Base-by-base conservation (phyloP, 2,329 filamentous ascomycete species). In the Botrytis pseudocinerea region DNA sequence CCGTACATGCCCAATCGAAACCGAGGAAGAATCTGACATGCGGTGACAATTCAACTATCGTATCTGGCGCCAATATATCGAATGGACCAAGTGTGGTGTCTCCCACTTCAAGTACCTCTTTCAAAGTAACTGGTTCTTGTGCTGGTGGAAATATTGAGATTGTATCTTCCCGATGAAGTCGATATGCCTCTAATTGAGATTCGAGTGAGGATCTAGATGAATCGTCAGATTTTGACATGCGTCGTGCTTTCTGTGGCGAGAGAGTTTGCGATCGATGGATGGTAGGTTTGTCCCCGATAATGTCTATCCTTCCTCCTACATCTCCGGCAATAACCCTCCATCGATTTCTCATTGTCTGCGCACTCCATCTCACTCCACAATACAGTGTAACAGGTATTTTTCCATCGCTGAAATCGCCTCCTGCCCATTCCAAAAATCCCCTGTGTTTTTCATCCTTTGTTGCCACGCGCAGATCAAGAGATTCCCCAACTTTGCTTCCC, bases 1-100 rank as follows among this genome's bases (percentile, higher is more conserved):
- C 79, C 0, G 84, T 85, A 9, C 78, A 76, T 12, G 75, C 78
- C 85, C 85, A 87, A 73, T 85, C 81, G 10, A 84, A 78, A 20
- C 76, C 77, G 20, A 82, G 78, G 46, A 83, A 72, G 60, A 78
- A 79, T 16, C 75, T 20, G 38, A 78, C 69, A 68, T 79, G 78
- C 10, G 71, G 63, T n/a, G 77, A 78, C 46, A 78, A n/a, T 4
- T 71, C 44, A 32, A 73, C 59, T 8, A 61, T 66, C 2, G 75
- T 66, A 46, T 74, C 64, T 35, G 76, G 74, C 16, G 66, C 57
- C 14, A 77, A 77, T 73, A 80, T 76, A 74, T 80, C 78, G 32
- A 78, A 74, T 16, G 66, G 69, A 25, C 72, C 71, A 28, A 76
- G 62, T 71, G 42, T 6, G 57, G 62, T 18, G n/a, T 65, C 35